phyloP scores from a whole-genome alignment of 495 filamentous ascomycete species.

The Oleoguttula mirabilis region DNA sequence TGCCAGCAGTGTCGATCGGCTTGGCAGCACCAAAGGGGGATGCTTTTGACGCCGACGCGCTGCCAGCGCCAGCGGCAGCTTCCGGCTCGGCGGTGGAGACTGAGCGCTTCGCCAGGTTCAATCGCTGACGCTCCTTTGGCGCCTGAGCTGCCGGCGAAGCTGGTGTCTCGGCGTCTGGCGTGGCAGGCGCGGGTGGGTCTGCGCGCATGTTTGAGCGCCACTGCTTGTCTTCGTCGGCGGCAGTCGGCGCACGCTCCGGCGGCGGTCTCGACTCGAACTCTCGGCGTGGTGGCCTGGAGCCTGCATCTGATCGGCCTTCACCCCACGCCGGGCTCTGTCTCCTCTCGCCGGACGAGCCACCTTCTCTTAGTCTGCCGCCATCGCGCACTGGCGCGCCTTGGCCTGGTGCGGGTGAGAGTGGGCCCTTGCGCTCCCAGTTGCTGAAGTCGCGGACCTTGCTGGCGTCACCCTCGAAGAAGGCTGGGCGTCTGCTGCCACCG shows the following conservation, averaged over 20 bases:
- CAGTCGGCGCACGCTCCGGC: conserved; percentile 59
- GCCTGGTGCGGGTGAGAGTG: conserved; percentile 58
- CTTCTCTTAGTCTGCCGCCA: conserved; percentile 40
- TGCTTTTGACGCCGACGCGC: conserved; percentile 59
- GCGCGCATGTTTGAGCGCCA: conserved; percentile 79
- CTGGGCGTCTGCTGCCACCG: conserved; percentile 33
- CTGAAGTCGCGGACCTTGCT: conserved; percentile 75
- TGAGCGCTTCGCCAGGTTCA: conserved; percentile 81
- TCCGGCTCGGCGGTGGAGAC: conserved; percentile 57
- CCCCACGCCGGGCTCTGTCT: conserved; percentile 73
- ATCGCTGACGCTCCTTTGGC: conserved; percentile 52
- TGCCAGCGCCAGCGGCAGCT: conserved; percentile 37
- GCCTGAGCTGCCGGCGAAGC: conserved; percentile 47
- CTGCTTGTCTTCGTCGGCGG: conserved; percentile 74
- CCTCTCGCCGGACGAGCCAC: conserved; percentile 50
- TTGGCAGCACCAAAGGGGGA: conserved; percentile 86
- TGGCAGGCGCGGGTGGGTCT: conserved; percentile 40
- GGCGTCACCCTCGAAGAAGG: conserved; percentile 49
- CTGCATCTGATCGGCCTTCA: conserved; percentile 66
- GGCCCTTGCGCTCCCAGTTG: conserved; percentile 94
- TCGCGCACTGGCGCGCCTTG: conserved; percentile 19
- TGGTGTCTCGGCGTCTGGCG: conserved; percentile 54
- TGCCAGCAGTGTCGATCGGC: conserved; percentile 78
- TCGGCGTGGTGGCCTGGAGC: conserved; percentile 68
- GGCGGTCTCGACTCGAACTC: conserved; percentile 53